phyloP scores from a whole-genome alignment of 2,329 filamentous ascomycete genomes.

The Epichloe coenophiala region DNA sequence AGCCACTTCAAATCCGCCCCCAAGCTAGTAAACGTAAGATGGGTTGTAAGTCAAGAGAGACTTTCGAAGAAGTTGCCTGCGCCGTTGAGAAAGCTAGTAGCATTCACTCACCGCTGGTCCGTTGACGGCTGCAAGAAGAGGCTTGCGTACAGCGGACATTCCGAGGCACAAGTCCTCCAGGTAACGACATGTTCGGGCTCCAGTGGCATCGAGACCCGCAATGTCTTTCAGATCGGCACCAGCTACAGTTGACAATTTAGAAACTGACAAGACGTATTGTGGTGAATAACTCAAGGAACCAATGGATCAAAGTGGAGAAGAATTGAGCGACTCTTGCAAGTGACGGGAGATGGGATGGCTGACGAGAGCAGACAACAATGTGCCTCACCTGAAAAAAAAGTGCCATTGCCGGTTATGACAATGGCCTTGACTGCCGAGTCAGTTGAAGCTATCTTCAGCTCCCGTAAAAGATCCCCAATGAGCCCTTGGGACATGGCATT shows the following conservation, averaged over 20 bases:
- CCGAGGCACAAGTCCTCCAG: conserved; percentile 27
- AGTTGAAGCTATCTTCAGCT: conserved; percentile 11
- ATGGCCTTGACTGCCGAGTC: conserved; percentile 19
- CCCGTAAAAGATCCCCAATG: conserved; percentile 28
- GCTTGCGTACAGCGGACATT: conserved; percentile 26
- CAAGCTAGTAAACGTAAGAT: conserved; percentile 21
- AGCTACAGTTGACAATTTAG: conserved; percentile 10
- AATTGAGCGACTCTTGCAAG: background rate
- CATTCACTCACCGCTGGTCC: conserved; percentile 33
- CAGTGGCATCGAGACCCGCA: conserved; percentile 18
- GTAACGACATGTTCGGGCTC: conserved; percentile 20
- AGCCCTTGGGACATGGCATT: conserved; percentile 43
- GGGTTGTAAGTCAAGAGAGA: conserved; percentile 4
- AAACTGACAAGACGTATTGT: background rate
- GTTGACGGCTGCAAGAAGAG: conserved; percentile 34
- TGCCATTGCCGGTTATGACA: conserved; percentile 22
- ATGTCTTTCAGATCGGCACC: conserved; percentile 24
- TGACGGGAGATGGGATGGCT: background rate
- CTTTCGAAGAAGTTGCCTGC: background rate
- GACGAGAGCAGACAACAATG: background rate
- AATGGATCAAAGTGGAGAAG: conserved; percentile 1
- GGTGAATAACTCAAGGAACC: conserved; percentile 1
- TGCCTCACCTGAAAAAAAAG: conserved; percentile 12
- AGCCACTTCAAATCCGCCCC: conserved; percentile 37
- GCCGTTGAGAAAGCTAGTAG: background rate